A percentile compares a stretch with the other conserved stretches of the same genome.
Conservation (phyloP, 345 rosid species). For the Psidium friedrichsthalianum region DNA sequence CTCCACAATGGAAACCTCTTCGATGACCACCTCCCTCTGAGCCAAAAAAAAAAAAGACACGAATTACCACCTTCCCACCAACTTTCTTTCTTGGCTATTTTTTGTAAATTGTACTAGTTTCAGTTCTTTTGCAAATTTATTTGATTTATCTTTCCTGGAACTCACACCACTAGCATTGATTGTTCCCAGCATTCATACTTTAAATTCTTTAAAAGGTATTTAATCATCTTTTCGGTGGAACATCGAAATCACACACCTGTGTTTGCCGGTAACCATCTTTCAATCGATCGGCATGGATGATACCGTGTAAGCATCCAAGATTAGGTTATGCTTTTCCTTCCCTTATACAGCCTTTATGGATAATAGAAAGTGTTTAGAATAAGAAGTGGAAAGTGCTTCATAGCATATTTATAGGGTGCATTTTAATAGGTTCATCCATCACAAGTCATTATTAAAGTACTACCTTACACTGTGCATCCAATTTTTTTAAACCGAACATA, state of each 20-base stretch:
- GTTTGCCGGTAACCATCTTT: background rate
- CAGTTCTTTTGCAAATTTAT: background rate
- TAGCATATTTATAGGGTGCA: background rate
- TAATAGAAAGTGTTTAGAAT: background rate
- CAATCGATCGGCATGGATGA: background rate
- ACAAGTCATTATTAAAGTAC: background rate
- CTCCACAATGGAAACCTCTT: background rate
- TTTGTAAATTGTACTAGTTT: background rate
- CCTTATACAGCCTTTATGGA: background rate
- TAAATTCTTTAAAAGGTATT: background rate
- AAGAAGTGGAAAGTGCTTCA: background rate
- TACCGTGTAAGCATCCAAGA: background rate
- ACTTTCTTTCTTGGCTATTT: background rate
- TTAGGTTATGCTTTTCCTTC: background rate
- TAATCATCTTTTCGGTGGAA: background rate
- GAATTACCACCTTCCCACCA: background rate
- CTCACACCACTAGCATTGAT: background rate
- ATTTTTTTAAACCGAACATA: background rate
- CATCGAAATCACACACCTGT: background rate
- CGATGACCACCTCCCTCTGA: background rate
- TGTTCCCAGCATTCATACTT: background rate
- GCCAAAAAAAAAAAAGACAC: too few species aligned
- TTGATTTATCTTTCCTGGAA: background rate
- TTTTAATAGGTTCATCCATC: background rate
- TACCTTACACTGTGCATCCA: background rate